Evolutionary conservation across 805 yeast genomes (phyloP).

Genomic region (Candida glaebosa): DNA sequence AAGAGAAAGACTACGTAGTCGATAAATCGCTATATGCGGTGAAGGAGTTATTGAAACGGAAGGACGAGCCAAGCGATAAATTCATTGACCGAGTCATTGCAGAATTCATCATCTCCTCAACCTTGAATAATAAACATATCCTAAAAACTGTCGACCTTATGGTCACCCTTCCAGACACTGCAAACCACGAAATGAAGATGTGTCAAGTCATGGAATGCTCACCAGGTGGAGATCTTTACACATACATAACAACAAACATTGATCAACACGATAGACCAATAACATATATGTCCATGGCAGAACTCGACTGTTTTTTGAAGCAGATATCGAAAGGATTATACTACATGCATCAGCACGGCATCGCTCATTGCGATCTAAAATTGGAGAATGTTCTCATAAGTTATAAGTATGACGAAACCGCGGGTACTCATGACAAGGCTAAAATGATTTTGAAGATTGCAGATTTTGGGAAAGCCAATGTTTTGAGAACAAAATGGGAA

Average conservation of each 20-base stretch:
- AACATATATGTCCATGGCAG: slow-evolving; percentile 34
- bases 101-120: slow-evolving; percentile 84
- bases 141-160: slow-evolving; percentile 76
- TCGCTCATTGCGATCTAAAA: slow-evolving; percentile 90
- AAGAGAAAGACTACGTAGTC: neutral
- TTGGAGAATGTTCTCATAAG: slow-evolving; percentile 75
- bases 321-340: slow-evolving; percentile 79
- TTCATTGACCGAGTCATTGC: slow-evolving; percentile 76
- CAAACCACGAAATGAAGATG: slow-evolving; percentile 14
- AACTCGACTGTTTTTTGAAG: slow-evolving; percentile 87
- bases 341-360: slow-evolving; percentile 87
- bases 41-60: slow-evolving; percentile 26
- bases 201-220: slow-evolving; percentile 39
- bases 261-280: slow-evolving; percentile 8
- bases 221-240: slow-evolving; percentile 33
- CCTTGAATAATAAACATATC: slow-evolving; percentile 71
- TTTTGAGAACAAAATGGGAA: slow-evolving; percentile 86
- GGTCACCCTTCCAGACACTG: slow-evolving; percentile 28
- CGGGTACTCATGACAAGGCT: slow-evolving; percentile 7
- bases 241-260: slow-evolving; percentile 22
- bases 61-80: slow-evolving; percentile 30
- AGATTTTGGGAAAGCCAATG: slow-evolving; percentile 91
- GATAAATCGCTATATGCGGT: slow-evolving; percentile 24
- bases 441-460: slow-evolving; percentile 32
- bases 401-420: slow-evolving; percentile 6